A percentile compares a stretch with the other conserved stretches of the same genome.
These are phyloP conservation scores for Tephrocybe sp. DNA, from an alignment of 768 basidiomycete species.

Conservation along the genomic window DNA sequence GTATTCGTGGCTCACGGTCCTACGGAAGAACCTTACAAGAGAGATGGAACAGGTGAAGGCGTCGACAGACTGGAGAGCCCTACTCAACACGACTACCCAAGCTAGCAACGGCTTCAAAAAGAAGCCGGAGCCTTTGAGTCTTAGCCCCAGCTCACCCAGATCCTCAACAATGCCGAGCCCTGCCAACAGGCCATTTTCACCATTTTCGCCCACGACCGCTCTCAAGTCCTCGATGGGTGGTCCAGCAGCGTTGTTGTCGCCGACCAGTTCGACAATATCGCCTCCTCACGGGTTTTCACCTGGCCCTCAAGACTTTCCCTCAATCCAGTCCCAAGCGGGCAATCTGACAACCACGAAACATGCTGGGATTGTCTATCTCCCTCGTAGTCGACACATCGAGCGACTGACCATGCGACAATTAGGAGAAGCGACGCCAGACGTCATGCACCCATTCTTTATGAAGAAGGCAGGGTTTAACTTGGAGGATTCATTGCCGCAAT, in stretches of 20 bases:
- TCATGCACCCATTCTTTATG: slow-evolving; percentile 87
- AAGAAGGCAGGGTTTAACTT: slow-evolving; percentile 82
- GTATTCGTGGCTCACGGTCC: slow-evolving; percentile 78
- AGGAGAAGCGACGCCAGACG: slow-evolving; percentile 86
- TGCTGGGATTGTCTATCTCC: slow-evolving; percentile 48
- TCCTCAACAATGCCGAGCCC: slow-evolving; percentile 31
- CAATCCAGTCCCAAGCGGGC: slow-evolving; percentile 8
- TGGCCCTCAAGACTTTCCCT: slow-evolving; percentile 13
- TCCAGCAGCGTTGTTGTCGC: slow-evolving; percentile 16
- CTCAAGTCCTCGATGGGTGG: slow-evolving; percentile 18
- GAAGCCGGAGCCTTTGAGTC: slow-evolving; percentile 38
- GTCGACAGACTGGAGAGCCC: slow-evolving; percentile 52
- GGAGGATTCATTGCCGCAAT: slow-evolving; percentile 83
- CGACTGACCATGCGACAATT: slow-evolving; percentile 83
- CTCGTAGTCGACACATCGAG: slow-evolving; percentile 66
- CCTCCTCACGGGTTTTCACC: slow-evolving; percentile 7
- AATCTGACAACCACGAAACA: slow-evolving; percentile 21
- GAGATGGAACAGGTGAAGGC: slow-evolving; percentile 77
- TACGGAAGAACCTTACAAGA: slow-evolving; percentile 71
- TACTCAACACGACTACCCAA: slow-evolving; percentile 28
- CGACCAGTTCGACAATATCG: slow-evolving; percentile 18
- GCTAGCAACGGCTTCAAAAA: slow-evolving; percentile 30
- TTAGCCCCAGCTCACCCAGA: slow-evolving; percentile 25
- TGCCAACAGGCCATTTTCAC: slow-evolving; percentile 14
- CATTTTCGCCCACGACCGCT: slow-evolving; percentile 27